Evolutionary conservation across 176 grass and related monocot genomes (phyloP), one percentile per base, ranked within the genome.

Genomic region (Saccharum officinarum): DNA sequence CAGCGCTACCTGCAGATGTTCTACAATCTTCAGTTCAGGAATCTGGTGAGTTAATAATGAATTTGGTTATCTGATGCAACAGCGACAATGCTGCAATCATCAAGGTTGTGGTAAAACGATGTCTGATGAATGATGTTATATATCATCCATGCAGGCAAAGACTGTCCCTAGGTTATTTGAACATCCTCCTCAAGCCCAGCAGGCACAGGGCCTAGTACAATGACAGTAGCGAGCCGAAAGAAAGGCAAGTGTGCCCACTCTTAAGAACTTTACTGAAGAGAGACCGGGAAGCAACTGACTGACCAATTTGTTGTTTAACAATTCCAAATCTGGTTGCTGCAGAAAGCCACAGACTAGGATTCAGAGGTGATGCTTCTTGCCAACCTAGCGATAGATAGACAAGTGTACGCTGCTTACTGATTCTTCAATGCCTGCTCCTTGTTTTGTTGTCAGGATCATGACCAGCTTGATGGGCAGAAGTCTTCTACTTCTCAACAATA

Each of bases 1-100:
- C 77, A 87, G 17, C 88, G 88, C 4, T 96, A 96, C 85, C 86
- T 93, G 49, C 91, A 89, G 67, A 89, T 96, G 62, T 87, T 96
- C 60, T 96, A 96, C 91, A 93, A 96, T 83, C 83, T 93, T 69
- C 91, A 91, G 71, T 93, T 85, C 72, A 86, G 94, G 68, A 93
- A 88, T 17, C 72, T 96, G 91, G 94, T 95, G 44, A 74, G 83
- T 60, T 46, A 5, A 83, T 17, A 71, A 31, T 49, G 2, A 44
- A 47, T 47, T 26, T 69, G 61, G 41, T 22, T 50, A 50, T 50
- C 17, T n/a, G 34, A 66, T 49, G 72, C 17, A 76, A 20, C 10
- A 14, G 61, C 54, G 3, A 72, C 8, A 39, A 23, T 33, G 31
- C 55, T 38, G 18, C 6, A 14, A 71, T 42, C 38, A 71, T 77